Evolutionary conservation across 2,329 filamentous ascomycete species (phyloP), one percentile per base, ranked within the genome.

Genomic region (Trichoderma cornu-damae): DNA sequence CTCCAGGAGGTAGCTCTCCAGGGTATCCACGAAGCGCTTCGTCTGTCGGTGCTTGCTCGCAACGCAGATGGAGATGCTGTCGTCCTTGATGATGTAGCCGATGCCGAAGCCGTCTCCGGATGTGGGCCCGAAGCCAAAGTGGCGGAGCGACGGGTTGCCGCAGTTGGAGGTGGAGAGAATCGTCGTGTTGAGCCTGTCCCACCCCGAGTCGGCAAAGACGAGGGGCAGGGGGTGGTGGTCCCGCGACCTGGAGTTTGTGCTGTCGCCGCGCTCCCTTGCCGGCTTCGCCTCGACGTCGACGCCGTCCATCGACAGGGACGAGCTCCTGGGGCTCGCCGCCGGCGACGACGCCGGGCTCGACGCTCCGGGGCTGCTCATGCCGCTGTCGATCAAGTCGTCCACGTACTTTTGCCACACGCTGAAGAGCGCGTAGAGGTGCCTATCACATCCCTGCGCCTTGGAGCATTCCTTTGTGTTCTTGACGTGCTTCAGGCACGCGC

Each of bases 151-250:
- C 0, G 94, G 94, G 72, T 97, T 99, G 59, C 94, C 94, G 72
- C 94, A 99, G 77, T 99, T 99, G n/a, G 92, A 96, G 0, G 94
- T 97, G 6, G 90, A 96, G 37, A 99, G 78, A 62, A 97, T 90
- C 7, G 93, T 97, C 61, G 83, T 95, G 77, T 97, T 97, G 63
- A 96, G 83, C 69, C 89, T 92, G 72, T 97, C 93, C 91, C 92
- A 99, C 47, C 93, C 94, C 1, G 81, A 65, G 67, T 99, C 94
- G 47, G 87, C 85, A 71, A 97, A 99, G 57, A 99, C 80, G 5
- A 86, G 77, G 0, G 94, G 94, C 66, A 93, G 80, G 58, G 77
- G 67, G 67, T 79, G 68, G 65, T 77, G 57, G 65, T 75, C 71
- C 34, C 71, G 69, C 34, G 76, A 75, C 57, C 79, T 75, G 42